Evolutionary conservation across 2,329 filamentous ascomycete species (phyloP).

Genomic region (Bipolaris oryzae): DNA sequence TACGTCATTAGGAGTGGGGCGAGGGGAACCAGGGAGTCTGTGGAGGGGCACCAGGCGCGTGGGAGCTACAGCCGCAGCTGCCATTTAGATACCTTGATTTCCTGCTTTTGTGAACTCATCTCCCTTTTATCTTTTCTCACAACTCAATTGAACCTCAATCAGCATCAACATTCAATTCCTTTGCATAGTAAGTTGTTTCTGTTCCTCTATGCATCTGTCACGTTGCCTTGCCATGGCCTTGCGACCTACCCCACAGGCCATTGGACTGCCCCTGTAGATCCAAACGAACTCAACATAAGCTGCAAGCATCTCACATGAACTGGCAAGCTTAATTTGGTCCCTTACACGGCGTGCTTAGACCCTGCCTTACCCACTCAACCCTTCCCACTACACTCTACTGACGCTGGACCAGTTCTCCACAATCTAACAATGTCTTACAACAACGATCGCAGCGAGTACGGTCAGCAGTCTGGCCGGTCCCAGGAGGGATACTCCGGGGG

Average conservation of each 20-base stretch:
- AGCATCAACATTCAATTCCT: background rate
- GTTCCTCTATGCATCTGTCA: background rate
- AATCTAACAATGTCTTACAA: slow-evolving; percentile 33
- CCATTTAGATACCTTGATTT: slow-evolving; percentile 5
- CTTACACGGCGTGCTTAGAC: background rate
- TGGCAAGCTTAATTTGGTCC: background rate
- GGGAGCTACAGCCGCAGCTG: slow-evolving; percentile 6
- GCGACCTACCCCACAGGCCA: background rate
- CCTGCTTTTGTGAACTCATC: background rate
- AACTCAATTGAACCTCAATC: background rate
- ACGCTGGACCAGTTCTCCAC: background rate
- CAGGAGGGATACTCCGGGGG: slow-evolving; percentile 21
- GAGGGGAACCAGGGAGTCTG: slow-evolving; percentile 1
- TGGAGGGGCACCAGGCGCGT: slow-evolving; percentile 14
- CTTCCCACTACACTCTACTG: background rate
- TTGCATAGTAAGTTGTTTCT: background rate
- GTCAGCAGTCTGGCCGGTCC: slow-evolving; percentile 16
- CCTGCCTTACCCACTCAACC: background rate
- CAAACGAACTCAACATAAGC: background rate
- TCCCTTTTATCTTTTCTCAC: background rate
- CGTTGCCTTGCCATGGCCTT: background rate
- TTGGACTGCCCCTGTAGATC: background rate
- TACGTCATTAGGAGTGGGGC: slow-evolving; percentile 28
- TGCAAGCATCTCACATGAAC: background rate
- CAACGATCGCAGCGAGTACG: slow-evolving; percentile 27